A percentile compares a stretch with the other conserved stretches of the same genome.
phyloP scores from a whole-genome alignment of 768 basidiomycete species.

The Tephrocybe sp. region DNA sequence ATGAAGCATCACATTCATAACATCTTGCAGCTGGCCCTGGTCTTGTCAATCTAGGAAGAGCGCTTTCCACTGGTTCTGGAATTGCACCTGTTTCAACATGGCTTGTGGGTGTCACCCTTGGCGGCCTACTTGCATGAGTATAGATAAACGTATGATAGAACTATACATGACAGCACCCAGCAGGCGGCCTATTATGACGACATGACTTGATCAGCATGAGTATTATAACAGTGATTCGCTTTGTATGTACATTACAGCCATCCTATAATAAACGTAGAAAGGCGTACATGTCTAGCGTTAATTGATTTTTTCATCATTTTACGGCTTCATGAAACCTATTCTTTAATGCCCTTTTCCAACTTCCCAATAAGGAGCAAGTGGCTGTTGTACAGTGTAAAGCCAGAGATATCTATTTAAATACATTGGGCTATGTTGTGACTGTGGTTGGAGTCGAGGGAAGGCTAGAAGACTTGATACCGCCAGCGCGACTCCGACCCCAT shows the following conservation, averaged over 20 bases:
- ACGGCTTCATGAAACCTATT: too few species aligned
- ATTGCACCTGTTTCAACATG: constrained; percentile 36
- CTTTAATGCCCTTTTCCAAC: too few species aligned
- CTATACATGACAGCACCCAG: background rate
- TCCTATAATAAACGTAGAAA: too few species aligned
- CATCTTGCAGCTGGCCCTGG: constrained; percentile 54
- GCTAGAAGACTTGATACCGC: constrained; percentile 31
- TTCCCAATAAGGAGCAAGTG: too few species aligned
- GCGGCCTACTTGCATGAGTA: constrained; percentile 36
- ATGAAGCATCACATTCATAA: constrained; percentile 9
- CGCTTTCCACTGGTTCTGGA: constrained; percentile 35
- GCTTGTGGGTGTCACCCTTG: constrained; percentile 38
- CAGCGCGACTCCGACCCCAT: constrained; percentile 81
- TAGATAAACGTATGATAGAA: too few species aligned
- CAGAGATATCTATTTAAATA: constrained; percentile 8
- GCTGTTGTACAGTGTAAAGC: too few species aligned
- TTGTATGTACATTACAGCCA: too few species aligned
- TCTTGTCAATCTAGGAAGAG: constrained; percentile 59
- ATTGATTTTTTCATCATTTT: too few species aligned
- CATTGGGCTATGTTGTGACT: constrained; percentile 15
- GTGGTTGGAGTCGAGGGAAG: constrained; percentile 18
- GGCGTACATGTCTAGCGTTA: too few species aligned
- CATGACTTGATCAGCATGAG: too few species aligned
- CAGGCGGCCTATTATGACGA: too few species aligned
- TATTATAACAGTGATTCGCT: too few species aligned